Base-by-base conservation (phyloP, 192 early-diverging fungal species). In the Umbelopsis vinacea region DNA sequence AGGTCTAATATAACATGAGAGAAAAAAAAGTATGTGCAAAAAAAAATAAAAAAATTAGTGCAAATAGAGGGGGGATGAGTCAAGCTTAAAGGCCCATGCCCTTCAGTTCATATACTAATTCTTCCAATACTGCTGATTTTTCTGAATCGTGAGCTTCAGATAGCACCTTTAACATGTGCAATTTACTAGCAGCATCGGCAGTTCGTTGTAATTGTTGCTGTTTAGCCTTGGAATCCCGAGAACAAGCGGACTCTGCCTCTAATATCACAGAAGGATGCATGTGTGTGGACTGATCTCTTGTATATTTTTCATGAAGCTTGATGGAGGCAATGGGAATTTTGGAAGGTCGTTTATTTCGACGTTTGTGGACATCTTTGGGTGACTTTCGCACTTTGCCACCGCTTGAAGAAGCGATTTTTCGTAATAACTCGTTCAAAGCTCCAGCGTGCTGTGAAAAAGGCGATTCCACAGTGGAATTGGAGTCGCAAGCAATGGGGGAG, bases 371-470 rank as follows among this genome's bases (percentile, higher is more conserved):
- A 6, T 52, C 57, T 38, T 46, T 69, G 14, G 67, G 73, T 10
- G 69, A 23, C 60, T 63, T 63, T 17, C 33, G 26, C 11, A 63
- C 26, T 35, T 26, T 63, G 0, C 57, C 57, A 63, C 57, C 37
- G 10, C n/a, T n/a, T n/a, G 33, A 29, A 3, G 50, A 53, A 14
- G 69, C 37, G 6, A 70, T 70, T 35, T 50, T 70, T 35, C 48
- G 24, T 22, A 70, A 35, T 6, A 77, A 40, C 43, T 77, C 70
- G 21, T 72, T 71, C 23, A 77, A 63, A 17, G 71, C 71, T 72
- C 67, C 66, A 23, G 75, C 75, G 45, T 77, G 75, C 33, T 67
- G 66, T 24, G 53, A 47, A 22, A 48, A 70, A 7, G 35, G 53
- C 11, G n/a, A 21, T 50, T 50, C 35, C 26, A 54, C 8, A 0